Evolutionary conservation across 345 rosid species (phyloP), one percentile per base, ranked within the genome.

Genomic region (Gossypium ekmanianum): DNA sequence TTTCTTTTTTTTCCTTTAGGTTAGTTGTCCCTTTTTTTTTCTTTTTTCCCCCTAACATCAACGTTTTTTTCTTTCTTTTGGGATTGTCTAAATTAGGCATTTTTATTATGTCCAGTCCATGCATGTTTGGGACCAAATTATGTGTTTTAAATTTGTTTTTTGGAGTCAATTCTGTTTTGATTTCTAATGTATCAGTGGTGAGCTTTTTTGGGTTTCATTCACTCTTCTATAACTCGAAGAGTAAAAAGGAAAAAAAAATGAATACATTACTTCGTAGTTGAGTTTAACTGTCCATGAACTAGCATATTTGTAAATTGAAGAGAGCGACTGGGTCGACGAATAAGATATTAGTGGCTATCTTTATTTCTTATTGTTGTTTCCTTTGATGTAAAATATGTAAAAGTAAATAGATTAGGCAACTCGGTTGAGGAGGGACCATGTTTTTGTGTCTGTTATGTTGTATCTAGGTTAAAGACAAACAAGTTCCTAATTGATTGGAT

Each of bases 181-280:
- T 29, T 29, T 29, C 39, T 5, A 29, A 3, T 29, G 39, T 3
- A 29, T 29, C 6, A 4, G 6, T 4, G 39, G 92, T 76, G 20
- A 87, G 81, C 72, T 82, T 88, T 50, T 89, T 87, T 70, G 89
- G 98, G 75, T 58, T 91, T 52, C 90, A 92, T 64, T 93, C 92
- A 2, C 74, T 90, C 34, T 87, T 89, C 76, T 94, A 97, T 79
- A 89, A 81, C 61, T 87, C 94, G 72, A 90, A 86, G 88, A 70
- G 55, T n/a, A 94, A 83, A 52, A 86, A 78, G 81, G 91, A 91
- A 88, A 89, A 86, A 83, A 78, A 71, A 78, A 67, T 77, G 72
- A 79, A 43, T 79, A 27, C 4, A 3, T 27, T 27, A 27, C 4
- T 27, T 27, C 34, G 3, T 27, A 65, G 65, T 58, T 87, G 83